Evolutionary conservation across 768 basidiomycete genomes (phyloP), one percentile per base, ranked within the genome.

Genomic region (Boletellus sp.): DNA sequence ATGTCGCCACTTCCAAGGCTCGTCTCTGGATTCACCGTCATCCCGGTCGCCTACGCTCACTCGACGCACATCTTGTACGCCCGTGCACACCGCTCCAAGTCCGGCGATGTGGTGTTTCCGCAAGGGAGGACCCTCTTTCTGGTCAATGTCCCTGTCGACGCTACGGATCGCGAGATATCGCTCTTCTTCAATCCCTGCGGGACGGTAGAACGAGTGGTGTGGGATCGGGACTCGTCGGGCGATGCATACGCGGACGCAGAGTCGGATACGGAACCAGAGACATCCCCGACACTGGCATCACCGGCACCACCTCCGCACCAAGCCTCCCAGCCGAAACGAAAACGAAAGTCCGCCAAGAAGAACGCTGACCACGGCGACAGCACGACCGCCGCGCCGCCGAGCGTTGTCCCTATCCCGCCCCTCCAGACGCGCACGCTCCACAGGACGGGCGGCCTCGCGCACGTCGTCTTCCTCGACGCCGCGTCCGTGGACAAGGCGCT

Each of bases 81-180:
- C 16, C 80, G 87, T n/a, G 62, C 77, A 4, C 90, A 94, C 62
- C 61, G 70, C 22, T 73, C 81, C 15, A 79, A 80, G 38, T 37
- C 61, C 4, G 59, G 74, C 72, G 61, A 58, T 24, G 36, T 36
- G 49, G 45, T 48, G 56, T 74, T 70, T 45, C 72, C 78, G 55
- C 65, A 80, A 28, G 82, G 78, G 15, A 78, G 92, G 38, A 94
- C 92, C 0, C 74, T 95, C 10, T 97, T 97, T 61, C 71, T 94
- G 3, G 89, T 88, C 47, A 96, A 97, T 59, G 71, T 94, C 6
- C 93, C 94, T 2, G 85, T 91, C 48, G 92, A 95, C 64, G 81
- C 90, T 3, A 89, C 90, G 1, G 88, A 90, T 57, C 76, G 88
- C 33, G 90, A 93, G 60, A 68, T 96, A 0, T 72, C 81, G 2